Conservation (phyloP, 306 rosid genomes). For the Castanea sativa region DNA sequence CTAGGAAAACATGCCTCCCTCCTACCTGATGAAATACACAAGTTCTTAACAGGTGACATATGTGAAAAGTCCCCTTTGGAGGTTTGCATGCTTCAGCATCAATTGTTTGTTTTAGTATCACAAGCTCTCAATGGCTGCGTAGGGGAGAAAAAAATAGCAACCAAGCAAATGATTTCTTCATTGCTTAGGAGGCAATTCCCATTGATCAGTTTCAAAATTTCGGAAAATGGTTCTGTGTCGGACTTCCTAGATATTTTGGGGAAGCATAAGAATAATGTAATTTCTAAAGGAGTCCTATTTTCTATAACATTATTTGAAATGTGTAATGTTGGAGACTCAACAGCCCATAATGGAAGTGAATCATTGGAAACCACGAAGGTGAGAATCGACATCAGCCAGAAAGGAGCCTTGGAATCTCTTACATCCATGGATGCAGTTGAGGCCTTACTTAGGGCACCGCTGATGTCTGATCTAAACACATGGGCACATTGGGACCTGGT, state of each 20-base stretch:
- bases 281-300: conserved; percentile 65
- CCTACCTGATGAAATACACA: conserved; percentile 57
- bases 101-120: conserved; percentile 58
- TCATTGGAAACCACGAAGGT: conserved; percentile 28
- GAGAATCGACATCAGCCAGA: conserved; percentile 25
- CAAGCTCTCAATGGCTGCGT: conserved; percentile 60
- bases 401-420: conserved; percentile 31
- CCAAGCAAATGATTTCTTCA: conserved; percentile 47
- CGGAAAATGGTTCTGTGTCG: conserved; percentile 50
- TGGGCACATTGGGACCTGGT: conserved; percentile 93
- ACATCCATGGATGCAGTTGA: conserved; percentile 61
- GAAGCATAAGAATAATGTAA: conserved; percentile 40
- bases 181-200: conserved; percentile 80
- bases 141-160: conserved; percentile 55
- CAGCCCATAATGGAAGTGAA: conserved; percentile 33
- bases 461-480: conserved; percentile 78
- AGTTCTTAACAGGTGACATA: conserved; percentile 37
- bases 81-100: conserved; percentile 64
- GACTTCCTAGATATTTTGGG: conserved; percentile 47
- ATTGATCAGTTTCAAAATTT: conserved; percentile 50
- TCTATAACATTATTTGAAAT: conserved; percentile 58
- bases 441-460: conserved; percentile 67
- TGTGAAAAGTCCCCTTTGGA: conserved; percentile 44
- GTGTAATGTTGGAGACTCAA: conserved; percentile 34
- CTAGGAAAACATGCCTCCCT: conserved; percentile 52